Evolutionary conservation across 257 asterid species (phyloP).

Genomic region (Eustoma russellianum): DNA sequence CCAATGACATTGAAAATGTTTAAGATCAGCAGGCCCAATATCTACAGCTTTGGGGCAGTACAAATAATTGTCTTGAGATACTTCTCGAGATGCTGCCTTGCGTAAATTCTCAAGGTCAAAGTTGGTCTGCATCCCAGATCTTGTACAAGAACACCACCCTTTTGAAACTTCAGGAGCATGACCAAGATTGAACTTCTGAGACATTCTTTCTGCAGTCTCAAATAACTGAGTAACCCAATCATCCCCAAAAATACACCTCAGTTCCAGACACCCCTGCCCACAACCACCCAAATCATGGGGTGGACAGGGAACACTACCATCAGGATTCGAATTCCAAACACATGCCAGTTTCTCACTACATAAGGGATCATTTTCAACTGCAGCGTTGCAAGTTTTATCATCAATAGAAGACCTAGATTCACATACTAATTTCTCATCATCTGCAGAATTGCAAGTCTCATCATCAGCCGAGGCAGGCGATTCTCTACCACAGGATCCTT

Average conservation of each 20-base stretch:
- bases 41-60: constrained; percentile 63
- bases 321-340: constrained; percentile 29
- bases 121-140: not conserved
- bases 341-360: constrained; percentile 13
- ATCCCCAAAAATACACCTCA: constrained; percentile 24
- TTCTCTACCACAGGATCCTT: no score
- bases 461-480: not conserved
- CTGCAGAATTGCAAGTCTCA: constrained; percentile 8
- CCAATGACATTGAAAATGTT: constrained; percentile 79
- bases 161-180: constrained; percentile 11
- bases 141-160: constrained; percentile 28
- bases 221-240: constrained; percentile 31
- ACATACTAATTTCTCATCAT: constrained; percentile 15
- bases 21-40: constrained; percentile 36
- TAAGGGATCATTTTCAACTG: constrained; percentile 11
- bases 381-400: constrained; percentile 7
- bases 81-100: constrained; percentile 54
- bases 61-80: constrained; percentile 48
- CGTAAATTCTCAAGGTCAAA: constrained; percentile 17
- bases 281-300: constrained; percentile 39
- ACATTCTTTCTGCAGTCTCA: constrained; percentile 28
- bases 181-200: constrained; percentile 8
- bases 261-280: constrained; percentile 25
- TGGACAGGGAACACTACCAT: constrained; percentile 45
- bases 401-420: not conserved